Conservation (phyloP, 805 yeast species). For the Yarrowia porcina region DNA sequence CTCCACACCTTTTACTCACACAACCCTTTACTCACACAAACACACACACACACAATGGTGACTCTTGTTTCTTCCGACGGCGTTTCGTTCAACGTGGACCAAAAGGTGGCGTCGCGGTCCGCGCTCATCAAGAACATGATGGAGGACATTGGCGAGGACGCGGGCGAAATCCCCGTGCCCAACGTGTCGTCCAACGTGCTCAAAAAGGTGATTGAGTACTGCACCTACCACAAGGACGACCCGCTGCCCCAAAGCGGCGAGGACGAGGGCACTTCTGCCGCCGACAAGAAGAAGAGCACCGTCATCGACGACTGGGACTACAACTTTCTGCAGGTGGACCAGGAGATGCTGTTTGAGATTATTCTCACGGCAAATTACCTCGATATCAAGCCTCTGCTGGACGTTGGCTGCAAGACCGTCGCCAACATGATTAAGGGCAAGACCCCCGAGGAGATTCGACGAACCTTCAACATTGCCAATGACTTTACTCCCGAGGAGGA, state of each 20-base stretch:
- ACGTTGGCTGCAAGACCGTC: constrained; percentile 49
- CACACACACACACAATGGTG: constrained; percentile 32
- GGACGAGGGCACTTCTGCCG: constrained; percentile 53
- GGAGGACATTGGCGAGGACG: constrained; percentile 55
- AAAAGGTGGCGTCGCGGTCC: constrained; percentile 82
- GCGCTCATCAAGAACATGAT: constrained; percentile 82
- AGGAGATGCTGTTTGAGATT: constrained; percentile 49
- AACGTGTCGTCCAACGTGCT: constrained; percentile 74
- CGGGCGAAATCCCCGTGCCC: constrained; percentile 77
- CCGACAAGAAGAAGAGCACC: constrained; percentile 58
- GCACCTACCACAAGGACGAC: constrained; percentile 83
- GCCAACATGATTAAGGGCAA: constrained; percentile 50
- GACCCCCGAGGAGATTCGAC: constrained; percentile 47
- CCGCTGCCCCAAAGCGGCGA: constrained; percentile 66
- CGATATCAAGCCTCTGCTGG: constrained; percentile 46
- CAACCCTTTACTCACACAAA: background rate
- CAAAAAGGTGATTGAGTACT: constrained; percentile 92
- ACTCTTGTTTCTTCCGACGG: constrained; percentile 72
- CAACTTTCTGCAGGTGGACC: constrained; percentile 89
- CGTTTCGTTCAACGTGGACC: constrained; percentile 43
- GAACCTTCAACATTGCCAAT: constrained; percentile 45
- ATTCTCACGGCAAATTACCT: constrained; percentile 48
- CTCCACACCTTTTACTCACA: no score
- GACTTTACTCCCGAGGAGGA: constrained; percentile 50
- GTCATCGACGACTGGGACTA: constrained; percentile 95